These are phyloP conservation scores for Postia placenta DNA, from an alignment of 768 basidiomycete genomes.

Conservation along the genomic window DNA sequence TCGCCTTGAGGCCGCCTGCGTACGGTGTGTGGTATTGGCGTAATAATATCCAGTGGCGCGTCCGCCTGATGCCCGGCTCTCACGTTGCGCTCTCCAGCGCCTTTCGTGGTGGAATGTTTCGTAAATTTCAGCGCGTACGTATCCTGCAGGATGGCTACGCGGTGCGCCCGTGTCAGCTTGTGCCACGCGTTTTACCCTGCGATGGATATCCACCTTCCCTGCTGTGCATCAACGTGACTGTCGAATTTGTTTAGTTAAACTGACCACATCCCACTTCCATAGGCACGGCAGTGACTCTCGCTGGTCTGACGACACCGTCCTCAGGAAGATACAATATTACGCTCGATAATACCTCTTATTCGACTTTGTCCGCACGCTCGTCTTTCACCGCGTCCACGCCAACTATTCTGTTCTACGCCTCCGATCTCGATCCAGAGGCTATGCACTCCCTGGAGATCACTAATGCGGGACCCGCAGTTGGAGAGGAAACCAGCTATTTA, in stretches of 20 bases:
- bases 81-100: neutral
- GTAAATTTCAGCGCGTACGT: neutral
- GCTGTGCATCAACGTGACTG: too few species aligned
- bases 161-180: too few species aligned
- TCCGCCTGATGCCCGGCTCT: neutral
- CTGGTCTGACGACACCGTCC: conserved; percentile 51
- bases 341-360: conserved; percentile 33
- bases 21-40: neutral
- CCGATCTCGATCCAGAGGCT: conserved; percentile 46
- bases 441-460: conserved; percentile 47
- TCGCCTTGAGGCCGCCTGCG: neutral
- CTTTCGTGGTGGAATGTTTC: neutral
- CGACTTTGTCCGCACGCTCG: conserved; percentile 33
- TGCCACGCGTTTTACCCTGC: too few species aligned
- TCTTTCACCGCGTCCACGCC: conserved; percentile 43
- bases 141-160: neutral
- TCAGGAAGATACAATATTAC: conserved; percentile 55
- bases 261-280: neutral
- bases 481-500: conserved; percentile 20
- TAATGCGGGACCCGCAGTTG: conserved; percentile 42
- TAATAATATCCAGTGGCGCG: too few species aligned
- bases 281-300: conserved; percentile 60
- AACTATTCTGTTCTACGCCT: conserved; percentile 57
- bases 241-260: too few species aligned
- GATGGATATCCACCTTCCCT: too few species aligned